Evolutionary conservation across 345 rosid species (phyloP).

Genomic region (Citrus cavaleriei): DNA sequence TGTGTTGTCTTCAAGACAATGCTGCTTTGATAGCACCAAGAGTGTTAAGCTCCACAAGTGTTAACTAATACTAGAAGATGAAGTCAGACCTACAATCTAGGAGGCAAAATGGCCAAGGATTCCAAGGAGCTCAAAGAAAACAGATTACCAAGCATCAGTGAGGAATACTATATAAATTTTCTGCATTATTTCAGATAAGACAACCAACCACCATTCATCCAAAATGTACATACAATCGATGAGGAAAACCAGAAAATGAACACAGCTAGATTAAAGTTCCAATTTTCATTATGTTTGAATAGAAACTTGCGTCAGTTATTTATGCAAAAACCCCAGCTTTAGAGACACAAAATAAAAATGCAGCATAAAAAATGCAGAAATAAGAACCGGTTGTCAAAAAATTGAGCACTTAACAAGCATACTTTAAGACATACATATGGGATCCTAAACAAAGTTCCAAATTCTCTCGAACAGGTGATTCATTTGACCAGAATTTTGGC

Average conservation of each 20-base stretch:
- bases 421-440: not conserved
- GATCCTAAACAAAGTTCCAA: not conserved
- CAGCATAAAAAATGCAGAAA: not conserved
- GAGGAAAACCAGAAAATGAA: not conserved
- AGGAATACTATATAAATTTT: not conserved
- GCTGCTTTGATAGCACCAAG: no score
- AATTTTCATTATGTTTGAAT: not conserved
- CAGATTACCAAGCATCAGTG: not conserved
- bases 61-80: no score
- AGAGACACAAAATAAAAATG: not conserved
- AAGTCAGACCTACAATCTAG: no score
- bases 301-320: not conserved
- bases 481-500: not conserved
- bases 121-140: no score
- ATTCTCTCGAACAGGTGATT: not conserved
- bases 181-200: not conserved
- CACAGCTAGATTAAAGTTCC: not conserved
- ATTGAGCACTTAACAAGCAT: not conserved
- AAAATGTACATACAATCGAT: not conserved
- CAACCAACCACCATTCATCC: not conserved
- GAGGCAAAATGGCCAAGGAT: no score
- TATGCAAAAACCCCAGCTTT: not conserved
- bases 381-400: not conserved
- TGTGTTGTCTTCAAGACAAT: no score
- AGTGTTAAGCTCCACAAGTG: no score